phyloP scores from a whole-genome alignment of 1,284 basidiomycete genomes.

The Calocybe gambosa region DNA sequence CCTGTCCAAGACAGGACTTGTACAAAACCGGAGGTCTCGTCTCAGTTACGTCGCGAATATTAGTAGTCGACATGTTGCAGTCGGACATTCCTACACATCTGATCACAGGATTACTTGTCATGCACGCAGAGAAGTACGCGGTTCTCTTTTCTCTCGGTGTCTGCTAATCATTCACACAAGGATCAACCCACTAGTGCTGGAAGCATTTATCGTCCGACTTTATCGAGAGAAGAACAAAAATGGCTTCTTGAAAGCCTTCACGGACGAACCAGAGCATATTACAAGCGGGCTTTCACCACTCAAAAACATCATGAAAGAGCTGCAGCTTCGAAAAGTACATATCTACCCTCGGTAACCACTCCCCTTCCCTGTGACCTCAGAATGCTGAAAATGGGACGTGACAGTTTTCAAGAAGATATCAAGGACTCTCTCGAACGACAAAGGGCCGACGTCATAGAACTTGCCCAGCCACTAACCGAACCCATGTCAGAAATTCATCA shows the following conservation, averaged over 20 bases:
- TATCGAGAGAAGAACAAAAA: slow-evolving; percentile 83
- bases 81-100: slow-evolving; percentile 79
- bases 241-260: slow-evolving; percentile 96
- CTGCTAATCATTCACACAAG: slow-evolving; percentile 32
- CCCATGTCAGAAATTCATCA: slow-evolving; percentile 89
- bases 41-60: slow-evolving; percentile 89
- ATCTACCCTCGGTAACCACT: slow-evolving; percentile 80
- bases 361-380: no score
- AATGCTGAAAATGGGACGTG: neutral
- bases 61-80: slow-evolving; percentile 94
- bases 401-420: slow-evolving; percentile 85
- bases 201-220: slow-evolving; percentile 87
- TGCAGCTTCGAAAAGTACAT: slow-evolving; percentile 83
- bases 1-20: slow-evolving; percentile 60
- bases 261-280: slow-evolving; percentile 93
- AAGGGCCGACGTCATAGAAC: slow-evolving; percentile 87
- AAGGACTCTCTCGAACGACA: slow-evolving; percentile 76
- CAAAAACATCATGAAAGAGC: slow-evolving; percentile 88
- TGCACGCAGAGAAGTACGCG: slow-evolving; percentile 84
- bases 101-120: slow-evolving; percentile 89
- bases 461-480: slow-evolving; percentile 84
- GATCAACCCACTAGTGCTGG: slow-evolving; percentile 78
- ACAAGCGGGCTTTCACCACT: slow-evolving; percentile 89
- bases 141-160: neutral
- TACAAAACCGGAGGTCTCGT: slow-evolving; percentile 88